Evolutionary conservation across 768 basidiomycete genomes (phyloP).

Genomic region (Pleurotus cornucopiae): DNA sequence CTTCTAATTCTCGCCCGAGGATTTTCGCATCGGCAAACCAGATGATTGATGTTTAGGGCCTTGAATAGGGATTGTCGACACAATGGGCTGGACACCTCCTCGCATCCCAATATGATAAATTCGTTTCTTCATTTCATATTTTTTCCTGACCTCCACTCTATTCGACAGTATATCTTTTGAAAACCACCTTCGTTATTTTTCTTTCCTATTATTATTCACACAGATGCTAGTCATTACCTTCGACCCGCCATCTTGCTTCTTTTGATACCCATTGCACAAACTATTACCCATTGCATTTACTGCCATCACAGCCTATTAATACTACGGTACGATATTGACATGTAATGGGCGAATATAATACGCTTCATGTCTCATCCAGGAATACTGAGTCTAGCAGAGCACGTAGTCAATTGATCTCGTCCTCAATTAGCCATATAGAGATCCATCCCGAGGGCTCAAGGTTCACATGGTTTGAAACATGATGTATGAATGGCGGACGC

Average conservation of each 20-base stretch:
- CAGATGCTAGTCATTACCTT: slow-evolving; percentile 6
- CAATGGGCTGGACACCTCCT: slow-evolving; percentile 4
- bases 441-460: too few relatives aligned
- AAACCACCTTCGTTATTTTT: not conserved
- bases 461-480: too few relatives aligned
- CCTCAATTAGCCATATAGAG: too few relatives aligned
- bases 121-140: not conserved
- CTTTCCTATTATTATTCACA: not conserved
- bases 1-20: not conserved
- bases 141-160: not conserved
- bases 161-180: not conserved
- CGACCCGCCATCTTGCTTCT: not conserved
- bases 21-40: slow-evolving; percentile 3
- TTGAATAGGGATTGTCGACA: not conserved
- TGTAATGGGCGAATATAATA: too few relatives aligned
- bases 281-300: not conserved
- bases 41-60: slow-evolving; percentile 2
- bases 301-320: not conserved
- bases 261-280: not conserved
- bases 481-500: too few relatives aligned
- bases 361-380: too few relatives aligned
- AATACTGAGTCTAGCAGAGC: too few relatives aligned
- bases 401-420: too few relatives aligned
- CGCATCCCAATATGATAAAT: not conserved
- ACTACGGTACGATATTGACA: too few relatives aligned